phyloP scores from a whole-genome alignment of 2,329 filamentous ascomycete species.

The Cladosporium sp. region DNA sequence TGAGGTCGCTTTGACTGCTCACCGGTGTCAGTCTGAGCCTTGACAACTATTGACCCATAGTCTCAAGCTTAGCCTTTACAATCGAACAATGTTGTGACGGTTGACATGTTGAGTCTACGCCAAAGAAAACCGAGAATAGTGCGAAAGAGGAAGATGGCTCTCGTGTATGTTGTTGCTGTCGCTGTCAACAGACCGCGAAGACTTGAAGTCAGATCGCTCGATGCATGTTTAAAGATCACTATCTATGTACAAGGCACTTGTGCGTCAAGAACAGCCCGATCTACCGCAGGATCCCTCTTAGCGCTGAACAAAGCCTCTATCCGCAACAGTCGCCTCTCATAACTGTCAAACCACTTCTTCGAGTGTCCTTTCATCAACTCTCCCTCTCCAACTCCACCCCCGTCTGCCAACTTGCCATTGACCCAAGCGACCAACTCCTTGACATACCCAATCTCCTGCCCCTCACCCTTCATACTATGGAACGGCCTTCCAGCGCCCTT shows the following conservation, averaged over 20 bases:
- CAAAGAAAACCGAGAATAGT: too few species aligned
- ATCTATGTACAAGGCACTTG: slow-evolving; percentile 13
- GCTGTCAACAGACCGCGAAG: too few species aligned
- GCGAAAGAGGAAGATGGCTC: too few species aligned
- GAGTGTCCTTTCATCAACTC: slow-evolving; percentile 38
- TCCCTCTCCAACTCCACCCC: slow-evolving; percentile 18
- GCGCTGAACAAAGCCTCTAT: slow-evolving; percentile 33
- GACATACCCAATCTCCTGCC: slow-evolving; percentile 43
- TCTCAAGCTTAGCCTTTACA: not conserved
- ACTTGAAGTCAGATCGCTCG: too few species aligned
- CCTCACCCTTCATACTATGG: slow-evolving; percentile 43
- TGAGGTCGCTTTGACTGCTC: not conserved
- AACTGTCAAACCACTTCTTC: slow-evolving; percentile 38
- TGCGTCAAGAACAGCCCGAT: slow-evolving; percentile 1
- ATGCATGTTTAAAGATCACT: not conserved
- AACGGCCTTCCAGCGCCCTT: slow-evolving; percentile 48
- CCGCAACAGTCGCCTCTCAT: slow-evolving; percentile 35
- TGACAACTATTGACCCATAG: not conserved
- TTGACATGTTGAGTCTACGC: too few species aligned
- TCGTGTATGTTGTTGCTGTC: too few species aligned
- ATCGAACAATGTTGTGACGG: too few species aligned
- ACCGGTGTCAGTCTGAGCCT: not conserved
- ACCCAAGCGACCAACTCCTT: slow-evolving; percentile 42
- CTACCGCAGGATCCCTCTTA: slow-evolving; percentile 17
- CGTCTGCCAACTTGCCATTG: slow-evolving; percentile 35